These are phyloP conservation scores for Bryoerythrophyllum caledonicum DNA, from an alignment of 225 moss, liverwort and hornwort species.

Conservation along the genomic window DNA sequence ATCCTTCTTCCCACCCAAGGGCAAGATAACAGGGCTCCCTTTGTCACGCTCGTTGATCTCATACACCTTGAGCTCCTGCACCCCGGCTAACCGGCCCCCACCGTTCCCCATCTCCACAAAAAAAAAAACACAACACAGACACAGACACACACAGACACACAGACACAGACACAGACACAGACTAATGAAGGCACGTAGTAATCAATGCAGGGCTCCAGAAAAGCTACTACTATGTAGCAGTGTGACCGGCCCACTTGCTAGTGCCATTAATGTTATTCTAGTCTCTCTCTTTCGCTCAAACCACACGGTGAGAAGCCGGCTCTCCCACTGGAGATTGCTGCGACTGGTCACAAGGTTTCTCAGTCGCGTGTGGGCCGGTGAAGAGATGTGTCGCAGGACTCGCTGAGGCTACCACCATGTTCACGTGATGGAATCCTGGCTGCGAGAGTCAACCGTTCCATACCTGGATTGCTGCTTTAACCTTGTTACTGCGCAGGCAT, in stretches of 20 bases:
- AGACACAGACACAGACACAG: not conserved
- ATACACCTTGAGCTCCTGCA: constrained; percentile 48
- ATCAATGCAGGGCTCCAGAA: constrained; percentile 18
- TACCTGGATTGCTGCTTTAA: too few species aligned
- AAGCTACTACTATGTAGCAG: constrained; percentile 8
- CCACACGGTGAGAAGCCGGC: constrained; percentile 30
- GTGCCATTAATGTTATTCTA: not conserved
- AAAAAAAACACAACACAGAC: not conserved
- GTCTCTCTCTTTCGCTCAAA: constrained; percentile 17
- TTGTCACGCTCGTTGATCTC: constrained; percentile 54
- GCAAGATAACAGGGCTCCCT: constrained; percentile 40
- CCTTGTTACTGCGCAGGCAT: too few species aligned
- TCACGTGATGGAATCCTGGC: not conserved
- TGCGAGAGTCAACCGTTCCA: too few species aligned
- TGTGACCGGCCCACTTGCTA: constrained; percentile 19
- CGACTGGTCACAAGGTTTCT: constrained; percentile 4
- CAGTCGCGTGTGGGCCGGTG: not conserved
- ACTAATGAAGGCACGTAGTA: not conserved
- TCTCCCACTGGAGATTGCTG: constrained; percentile 16
- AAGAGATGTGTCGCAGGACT: not conserved
- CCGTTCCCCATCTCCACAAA: constrained; percentile 19
- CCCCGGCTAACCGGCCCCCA: not conserved
- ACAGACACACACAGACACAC: not conserved
- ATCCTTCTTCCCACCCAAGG: constrained; percentile 21
- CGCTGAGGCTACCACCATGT: not conserved